Base-by-base conservation (phyloP, 2,329 filamentous ascomycete genomes). In the Phialophora tarda region DNA sequence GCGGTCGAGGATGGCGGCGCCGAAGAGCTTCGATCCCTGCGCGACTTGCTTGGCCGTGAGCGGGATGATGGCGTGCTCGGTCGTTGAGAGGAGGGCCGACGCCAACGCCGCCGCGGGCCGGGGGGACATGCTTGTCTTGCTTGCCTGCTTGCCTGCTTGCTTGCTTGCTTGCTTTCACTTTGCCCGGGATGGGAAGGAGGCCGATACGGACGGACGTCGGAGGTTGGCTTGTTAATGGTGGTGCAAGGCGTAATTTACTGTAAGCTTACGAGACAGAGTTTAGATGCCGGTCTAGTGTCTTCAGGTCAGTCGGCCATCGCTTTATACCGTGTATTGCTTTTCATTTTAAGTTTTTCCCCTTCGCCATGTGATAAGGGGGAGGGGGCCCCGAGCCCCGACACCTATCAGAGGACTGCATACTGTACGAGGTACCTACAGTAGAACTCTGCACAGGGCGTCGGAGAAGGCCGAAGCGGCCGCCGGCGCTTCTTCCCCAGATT, bases 1-100 rank as follows among this genome's bases (percentile, higher is more conserved):
- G 0, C 81, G 79, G 7, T 78, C 77, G 3, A 87, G 77, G 66
- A 87, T 83, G 10, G 85, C 83, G 3, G 85, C 85, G 14, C 85
- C 85, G 70, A 87, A 87, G 41, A 87, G 76, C 70, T 87, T 87
- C 74, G 79, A 83, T 59, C 85, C 85, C 0, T 82, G 82, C 0
- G 80, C 76, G 51, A 87, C 83, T 41, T 84, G 83, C 8, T 75
- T 69, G 0, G 74, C 74, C 0, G 85, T 86, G 24, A 86, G 78
- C 0, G 84, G 84, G 44, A 86, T 78, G 54, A 87, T 83, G 47
- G 77, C 71, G 2, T 77, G 51, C 71, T 85, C 83, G 7, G 68
- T 70, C 6, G 64, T 60, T 1, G 48, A n/a, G 34, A 70, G 66
- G n/a, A 70, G 54, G 10, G 66, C 66, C 6, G 59, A 53, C 3